phyloP scores from a whole-genome alignment of 2,329 filamentous ascomycete genomes.

The Eutypa lata region DNA sequence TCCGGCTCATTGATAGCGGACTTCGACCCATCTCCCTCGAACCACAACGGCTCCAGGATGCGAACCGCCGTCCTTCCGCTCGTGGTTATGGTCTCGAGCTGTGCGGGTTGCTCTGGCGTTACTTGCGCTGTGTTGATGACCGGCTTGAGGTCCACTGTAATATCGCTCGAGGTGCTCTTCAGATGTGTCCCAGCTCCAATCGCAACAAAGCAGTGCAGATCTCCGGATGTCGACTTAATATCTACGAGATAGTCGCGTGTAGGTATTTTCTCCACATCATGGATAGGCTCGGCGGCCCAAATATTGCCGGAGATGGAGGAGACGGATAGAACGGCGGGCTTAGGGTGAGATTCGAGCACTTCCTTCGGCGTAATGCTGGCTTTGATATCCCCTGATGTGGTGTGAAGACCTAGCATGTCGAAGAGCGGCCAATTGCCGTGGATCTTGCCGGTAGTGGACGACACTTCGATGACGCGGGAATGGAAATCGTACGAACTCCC shows the following conservation, averaged over 20 bases:
- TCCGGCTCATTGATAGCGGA: slow-evolving; percentile 9
- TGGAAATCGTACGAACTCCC: slow-evolving; percentile 38
- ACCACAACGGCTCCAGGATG: slow-evolving; percentile 45
- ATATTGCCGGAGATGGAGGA: slow-evolving; percentile 43
- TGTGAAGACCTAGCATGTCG: slow-evolving; percentile 43
- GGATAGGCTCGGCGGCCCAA: slow-evolving; percentile 38
- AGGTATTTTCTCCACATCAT: slow-evolving; percentile 31
- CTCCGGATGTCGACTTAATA: slow-evolving; percentile 42
- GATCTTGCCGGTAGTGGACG: slow-evolving; percentile 42
- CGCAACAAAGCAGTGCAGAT: slow-evolving; percentile 37
- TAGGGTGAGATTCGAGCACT: slow-evolving; percentile 30
- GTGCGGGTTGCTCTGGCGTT: slow-evolving; percentile 14
- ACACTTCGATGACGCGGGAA: slow-evolving; percentile 39
- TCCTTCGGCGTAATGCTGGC: slow-evolving; percentile 39
- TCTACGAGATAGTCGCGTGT: slow-evolving; percentile 45
- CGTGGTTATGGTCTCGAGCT: slow-evolving; percentile 40
- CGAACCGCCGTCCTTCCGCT: slow-evolving; percentile 39
- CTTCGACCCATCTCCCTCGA: slow-evolving; percentile 11
- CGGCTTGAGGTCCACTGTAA: slow-evolving; percentile 41
- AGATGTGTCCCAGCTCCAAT: slow-evolving; percentile 35
- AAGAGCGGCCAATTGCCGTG: slow-evolving; percentile 49
- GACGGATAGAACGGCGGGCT: slow-evolving; percentile 39
- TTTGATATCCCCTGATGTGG: slow-evolving; percentile 41
- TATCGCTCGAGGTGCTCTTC: slow-evolving; percentile 37
- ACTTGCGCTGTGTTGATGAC: slow-evolving; percentile 32